A percentile compares a stretch with the other conserved stretches of the same genome.
Conservation (phyloP, 2,329 filamentous ascomycete species). For the Epicoccum nigrum region DNA sequence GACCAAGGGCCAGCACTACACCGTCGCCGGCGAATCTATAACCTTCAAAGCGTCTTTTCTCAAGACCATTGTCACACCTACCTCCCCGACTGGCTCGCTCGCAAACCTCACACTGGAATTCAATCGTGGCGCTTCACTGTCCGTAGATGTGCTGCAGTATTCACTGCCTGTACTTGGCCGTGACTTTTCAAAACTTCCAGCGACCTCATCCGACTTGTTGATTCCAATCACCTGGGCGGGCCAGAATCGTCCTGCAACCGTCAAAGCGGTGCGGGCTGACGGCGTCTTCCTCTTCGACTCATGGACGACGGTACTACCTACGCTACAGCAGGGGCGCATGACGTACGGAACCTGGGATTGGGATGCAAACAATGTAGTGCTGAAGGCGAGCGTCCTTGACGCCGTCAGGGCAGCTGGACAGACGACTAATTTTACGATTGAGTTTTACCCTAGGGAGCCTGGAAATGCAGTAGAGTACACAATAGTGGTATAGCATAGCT, state of each 20-base stretch:
- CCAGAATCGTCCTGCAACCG: conserved; percentile 56
- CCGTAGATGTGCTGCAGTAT: conserved; percentile 61
- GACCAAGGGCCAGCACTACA: conserved; percentile 53
- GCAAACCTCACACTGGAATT: conserved; percentile 61
- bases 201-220: conserved; percentile 49
- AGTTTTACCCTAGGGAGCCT: conserved; percentile 60
- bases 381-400: conserved; percentile 54
- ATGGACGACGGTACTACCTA: conserved; percentile 61
- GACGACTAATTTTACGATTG: conserved; percentile 58
- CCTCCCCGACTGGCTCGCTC: conserved; percentile 54
- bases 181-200: conserved; percentile 6
- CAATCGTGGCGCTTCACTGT: conserved; percentile 56
- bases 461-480: conserved; percentile 59
- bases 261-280: conserved; percentile 58
- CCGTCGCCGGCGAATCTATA: conserved; percentile 51
- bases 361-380: conserved; percentile 54
- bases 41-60: conserved; percentile 58
- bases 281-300: conserved; percentile 61
- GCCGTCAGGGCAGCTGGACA: conserved; percentile 55
- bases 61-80: conserved; percentile 50
- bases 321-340: conserved; percentile 55
- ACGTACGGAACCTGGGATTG: conserved; percentile 61
- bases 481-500: conserved; percentile 46
- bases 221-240: conserved; percentile 63
- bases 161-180: conserved; percentile 50